phyloP scores from a whole-genome alignment of 2,329 filamentous ascomycete genomes.

The Botrytis galanthina region DNA sequence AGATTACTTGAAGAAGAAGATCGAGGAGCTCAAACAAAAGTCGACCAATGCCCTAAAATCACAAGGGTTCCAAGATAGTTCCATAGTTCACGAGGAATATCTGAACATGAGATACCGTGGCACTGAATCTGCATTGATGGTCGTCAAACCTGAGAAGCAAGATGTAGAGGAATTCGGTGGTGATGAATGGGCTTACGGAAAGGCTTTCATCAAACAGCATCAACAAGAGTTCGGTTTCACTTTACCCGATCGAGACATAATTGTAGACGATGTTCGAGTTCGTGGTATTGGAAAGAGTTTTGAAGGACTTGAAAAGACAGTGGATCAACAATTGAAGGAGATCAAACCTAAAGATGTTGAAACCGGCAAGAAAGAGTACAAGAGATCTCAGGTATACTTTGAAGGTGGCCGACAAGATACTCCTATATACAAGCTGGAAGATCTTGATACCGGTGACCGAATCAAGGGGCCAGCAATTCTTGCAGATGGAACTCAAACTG shows the following conservation, averaged over 20 bases:
- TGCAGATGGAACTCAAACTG: conserved; percentile 22
- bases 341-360: conserved; percentile 54
- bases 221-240: conserved; percentile 93
- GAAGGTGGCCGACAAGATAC: conserved; percentile 76
- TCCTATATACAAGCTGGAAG: conserved; percentile 77
- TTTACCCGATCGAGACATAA: conserved; percentile 78
- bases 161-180: conserved; percentile 60
- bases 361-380: conserved; percentile 58
- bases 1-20: conserved; percentile 65
- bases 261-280: conserved; percentile 85
- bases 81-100: conserved; percentile 86
- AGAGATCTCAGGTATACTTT: conserved; percentile 74
- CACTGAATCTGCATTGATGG: conserved; percentile 89
- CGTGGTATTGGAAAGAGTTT: conserved; percentile 89
- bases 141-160: conserved; percentile 67
- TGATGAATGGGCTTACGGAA: conserved; percentile 78
- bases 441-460: conserved; percentile 50
- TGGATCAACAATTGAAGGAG: conserved; percentile 77
- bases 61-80: conserved; percentile 73
- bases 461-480: conserved; percentile 21
- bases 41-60: conserved; percentile 65
- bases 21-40: conserved; percentile 76
- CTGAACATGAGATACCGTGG: conserved; percentile 91
- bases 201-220: conserved; percentile 82
- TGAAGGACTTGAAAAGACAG: conserved; percentile 73